Conservation (phyloP, 2,329 filamentous ascomycete genomes). For the Trichoderma sp. region DNA sequence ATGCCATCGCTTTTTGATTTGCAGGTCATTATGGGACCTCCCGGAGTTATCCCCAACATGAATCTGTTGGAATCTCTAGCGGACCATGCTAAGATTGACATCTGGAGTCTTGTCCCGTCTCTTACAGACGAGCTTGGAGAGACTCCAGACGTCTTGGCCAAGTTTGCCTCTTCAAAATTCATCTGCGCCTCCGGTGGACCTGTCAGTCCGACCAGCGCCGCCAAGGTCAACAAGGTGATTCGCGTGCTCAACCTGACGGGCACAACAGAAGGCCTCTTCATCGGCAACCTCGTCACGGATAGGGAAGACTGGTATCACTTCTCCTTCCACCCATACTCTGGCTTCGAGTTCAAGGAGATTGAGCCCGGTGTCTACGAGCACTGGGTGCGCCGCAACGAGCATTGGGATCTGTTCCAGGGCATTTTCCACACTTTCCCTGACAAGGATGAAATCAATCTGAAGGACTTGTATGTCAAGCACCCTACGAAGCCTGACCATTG, state of each 20-base stretch:
- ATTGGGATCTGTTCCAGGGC: slow-evolving; percentile 39
- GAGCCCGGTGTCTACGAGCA: slow-evolving; percentile 40
- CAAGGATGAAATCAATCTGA: slow-evolving; percentile 37
- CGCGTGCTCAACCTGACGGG: slow-evolving; percentile 41
- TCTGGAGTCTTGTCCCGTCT: slow-evolving; percentile 46
- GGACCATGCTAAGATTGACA: slow-evolving; percentile 42
- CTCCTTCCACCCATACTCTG: slow-evolving; percentile 41
- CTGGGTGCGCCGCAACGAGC: slow-evolving; percentile 40
- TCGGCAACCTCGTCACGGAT: slow-evolving; percentile 37
- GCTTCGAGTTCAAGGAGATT: slow-evolving; percentile 42
- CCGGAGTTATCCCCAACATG: slow-evolving; percentile 42
- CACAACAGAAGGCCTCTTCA: slow-evolving; percentile 43
- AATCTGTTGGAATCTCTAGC: slow-evolving; percentile 41
- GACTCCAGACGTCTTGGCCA: slow-evolving; percentile 38
- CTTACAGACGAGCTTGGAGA: slow-evolving; percentile 43
- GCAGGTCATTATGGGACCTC: slow-evolving; percentile 44
- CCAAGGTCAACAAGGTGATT: not conserved
- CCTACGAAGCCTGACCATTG: slow-evolving; percentile 37
- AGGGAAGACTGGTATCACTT: slow-evolving; percentile 43
- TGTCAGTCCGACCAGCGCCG: not conserved
- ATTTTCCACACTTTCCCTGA: slow-evolving; percentile 43
- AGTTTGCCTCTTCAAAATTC: slow-evolving; percentile 41
- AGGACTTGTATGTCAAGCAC: slow-evolving; percentile 39
- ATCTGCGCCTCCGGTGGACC: slow-evolving; percentile 42
- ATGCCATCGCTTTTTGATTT: slow-evolving; percentile 43